Evolutionary conservation across 352 stramenopile genomes (phyloP), one percentile per base, ranked within the genome.

Genomic region (Pythium apleroticum): DNA sequence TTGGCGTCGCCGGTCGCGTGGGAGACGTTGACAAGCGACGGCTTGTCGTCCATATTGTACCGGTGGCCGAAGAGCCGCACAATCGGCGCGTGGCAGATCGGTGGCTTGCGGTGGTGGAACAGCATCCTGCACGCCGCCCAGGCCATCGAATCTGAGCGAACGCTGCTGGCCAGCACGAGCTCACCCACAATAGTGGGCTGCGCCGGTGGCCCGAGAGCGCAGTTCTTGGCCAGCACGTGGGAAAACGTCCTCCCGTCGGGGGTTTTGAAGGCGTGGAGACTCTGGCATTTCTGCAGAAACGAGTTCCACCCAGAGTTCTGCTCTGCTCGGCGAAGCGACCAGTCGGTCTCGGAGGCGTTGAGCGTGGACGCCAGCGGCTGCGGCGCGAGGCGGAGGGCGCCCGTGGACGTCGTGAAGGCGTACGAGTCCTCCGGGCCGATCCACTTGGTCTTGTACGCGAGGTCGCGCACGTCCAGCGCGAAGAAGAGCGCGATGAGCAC

Each of bases 81-180:
- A 30, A 69, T 46, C 0, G 59, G 64, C 14, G 68, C 62, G 59
- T 72, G 68, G 64, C 68, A 75, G 17, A 75, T 57, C 0, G 58
- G 54, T 20, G 68, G 68, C 49, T 68, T 70, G 57, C 68, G 62
- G 53, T 70, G 62, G 63, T 68, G 57, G 58, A 57, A 74, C 11
- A 74, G 63, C 62, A 74, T 60, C 39, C 62, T 66, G 54, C 68
- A 74, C 19, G 62, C 58, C 4, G 52, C 62, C 68, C 68, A 74
- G 7, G 57, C 68, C 20, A 74, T 28, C 39, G 68, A 66, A 30
- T 74, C 68, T 14, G 53, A 57, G 17, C 68, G 68, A 11, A 65
- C 54, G 49, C 54, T 65, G 52, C 52, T 64, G 6, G 54, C 28
- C 0, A 71, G 41, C 10, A 74, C 43, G 25, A 74, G 57, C 25